Evolutionary conservation across 371 early-diverging fungal genomes (phyloP), one percentile per base, ranked within the genome.

Genomic region (Phascolomyces articulosus): DNA sequence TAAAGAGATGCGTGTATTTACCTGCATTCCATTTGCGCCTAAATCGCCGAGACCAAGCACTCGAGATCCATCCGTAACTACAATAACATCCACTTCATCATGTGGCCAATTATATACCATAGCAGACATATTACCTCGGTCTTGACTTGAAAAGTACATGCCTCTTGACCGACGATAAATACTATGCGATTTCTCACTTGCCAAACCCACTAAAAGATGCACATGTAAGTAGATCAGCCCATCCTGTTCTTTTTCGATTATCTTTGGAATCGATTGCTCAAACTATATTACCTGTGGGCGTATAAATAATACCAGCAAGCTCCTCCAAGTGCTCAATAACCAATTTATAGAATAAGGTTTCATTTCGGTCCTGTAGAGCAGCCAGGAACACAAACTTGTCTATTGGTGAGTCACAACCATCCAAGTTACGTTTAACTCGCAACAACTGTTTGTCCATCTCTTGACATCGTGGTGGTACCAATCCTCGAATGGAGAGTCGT

Each of bases 11-110:
- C 40, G 3, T 44, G 15, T 29, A 28, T 54, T 28, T 60, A 61
- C 62, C 58, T 84, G 85, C 90, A 89, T 89, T 54, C 90, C 90
- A 64, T 87, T 87, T 8, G 85, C 86, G n/a, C 90, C 90, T 58
- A 89, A 67, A 67, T 89, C 65, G n/a, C 65, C 65, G 10, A 89
- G 70, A 21, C 90, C 90, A 21, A 89, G 71, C 11, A 89, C 85
- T 60, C 90, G 74, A 11, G 86, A 85, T 29, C 90, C 90, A 69
- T 89, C 90, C 34, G 90, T 88, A 8, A 89, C 87, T 8, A 88
- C 89, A 72, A 88, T 87, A 11, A 87, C 85, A 64, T 86, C 86
- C 31, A 86, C 81, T 55, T 85, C 79, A 55, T 82, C 80, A 55
- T 82, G 79, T 20, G 84, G 82, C 86, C 86, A 85, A 60, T 85